Evolutionary conservation across 345 rosid species (phyloP).

Genomic region (Capsella bursapastoris): DNA sequence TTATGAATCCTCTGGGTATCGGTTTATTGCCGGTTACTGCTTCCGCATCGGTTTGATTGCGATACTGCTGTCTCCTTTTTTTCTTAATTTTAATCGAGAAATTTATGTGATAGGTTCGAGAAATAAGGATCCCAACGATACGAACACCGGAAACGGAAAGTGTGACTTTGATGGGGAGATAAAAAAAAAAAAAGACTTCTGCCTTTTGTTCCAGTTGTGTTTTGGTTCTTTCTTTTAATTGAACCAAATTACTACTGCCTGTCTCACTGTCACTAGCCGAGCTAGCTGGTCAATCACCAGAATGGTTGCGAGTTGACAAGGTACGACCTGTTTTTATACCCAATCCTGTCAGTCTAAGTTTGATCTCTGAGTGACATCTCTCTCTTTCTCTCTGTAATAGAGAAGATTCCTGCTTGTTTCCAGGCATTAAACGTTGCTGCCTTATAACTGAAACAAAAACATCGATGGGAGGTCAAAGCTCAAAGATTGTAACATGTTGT

Average conservation of each 20-base stretch:
- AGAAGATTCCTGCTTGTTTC: background rate
- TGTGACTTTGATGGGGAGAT: background rate
- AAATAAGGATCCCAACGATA: background rate
- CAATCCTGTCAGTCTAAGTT: background rate
- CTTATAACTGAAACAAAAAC: background rate
- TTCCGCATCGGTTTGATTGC: background rate
- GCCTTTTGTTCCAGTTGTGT: background rate
- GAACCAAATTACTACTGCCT: background rate
- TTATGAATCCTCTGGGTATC: background rate
- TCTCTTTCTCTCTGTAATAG: background rate
- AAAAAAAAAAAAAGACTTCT: background rate
- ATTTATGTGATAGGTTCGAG: background rate
- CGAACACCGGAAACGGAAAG: background rate
- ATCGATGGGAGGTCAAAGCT: conserved; percentile 62
- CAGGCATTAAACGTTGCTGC: background rate
- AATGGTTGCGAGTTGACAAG: conserved; percentile 16
- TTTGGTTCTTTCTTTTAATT: background rate
- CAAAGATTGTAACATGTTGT: conserved; percentile 57
- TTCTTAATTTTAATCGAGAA: background rate
- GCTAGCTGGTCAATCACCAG: conserved; percentile 12
- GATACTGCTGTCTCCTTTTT: background rate
- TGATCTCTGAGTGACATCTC: background rate
- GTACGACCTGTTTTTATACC: background rate
- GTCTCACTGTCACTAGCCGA: conserved; percentile 24
- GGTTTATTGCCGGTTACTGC: background rate